Evolutionary conservation across 2,329 filamentous ascomycete genomes (phyloP).

Genomic region (Eutypella sp.): DNA sequence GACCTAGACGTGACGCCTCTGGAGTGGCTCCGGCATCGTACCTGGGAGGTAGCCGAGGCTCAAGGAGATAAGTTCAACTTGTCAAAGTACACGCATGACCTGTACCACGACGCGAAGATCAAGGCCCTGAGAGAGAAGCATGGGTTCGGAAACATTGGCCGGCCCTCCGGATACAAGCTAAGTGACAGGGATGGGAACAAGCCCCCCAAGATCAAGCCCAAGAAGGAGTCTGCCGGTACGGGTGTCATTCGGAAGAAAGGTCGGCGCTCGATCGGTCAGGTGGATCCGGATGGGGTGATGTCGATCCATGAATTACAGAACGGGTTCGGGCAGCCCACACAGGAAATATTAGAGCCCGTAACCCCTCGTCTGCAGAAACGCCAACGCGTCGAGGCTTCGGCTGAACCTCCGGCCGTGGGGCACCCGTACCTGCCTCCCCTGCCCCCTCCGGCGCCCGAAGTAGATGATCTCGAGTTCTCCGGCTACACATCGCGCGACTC

Average conservation of each 20-base stretch:
- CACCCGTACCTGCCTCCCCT: too few relatives aligned
- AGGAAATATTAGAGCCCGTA: constrained; percentile 22
- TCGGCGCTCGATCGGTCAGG: constrained; percentile 26
- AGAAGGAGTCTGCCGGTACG: constrained; percentile 17
- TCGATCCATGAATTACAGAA: constrained; percentile 10
- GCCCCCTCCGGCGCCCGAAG: constrained; percentile 12
- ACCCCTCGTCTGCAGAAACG: constrained; percentile 26
- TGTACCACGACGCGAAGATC: constrained; percentile 53
- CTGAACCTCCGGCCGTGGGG: too few relatives aligned
- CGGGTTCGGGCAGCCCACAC: constrained; percentile 6
- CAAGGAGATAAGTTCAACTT: constrained; percentile 46
- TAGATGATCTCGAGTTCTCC: constrained; percentile 38
- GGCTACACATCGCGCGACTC: constrained; percentile 51
- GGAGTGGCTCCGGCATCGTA: constrained; percentile 53
- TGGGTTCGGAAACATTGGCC: constrained; percentile 53
- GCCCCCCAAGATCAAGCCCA: constrained; percentile 22
- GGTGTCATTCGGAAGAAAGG: constrained; percentile 17
- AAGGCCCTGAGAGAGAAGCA: constrained; percentile 44
- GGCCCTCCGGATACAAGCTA: constrained; percentile 39
- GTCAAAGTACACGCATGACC: constrained; percentile 44
- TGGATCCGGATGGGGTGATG: constrained; percentile 22
- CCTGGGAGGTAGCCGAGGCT: constrained; percentile 42
- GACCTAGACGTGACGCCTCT: constrained; percentile 47
- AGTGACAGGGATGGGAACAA: constrained; percentile 34
- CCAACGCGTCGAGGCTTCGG: constrained; percentile 19